These are phyloP conservation scores for Kwoniella mangroviensis DNA, from an alignment of 768 basidiomycete species.

Conservation along the genomic window DNA sequence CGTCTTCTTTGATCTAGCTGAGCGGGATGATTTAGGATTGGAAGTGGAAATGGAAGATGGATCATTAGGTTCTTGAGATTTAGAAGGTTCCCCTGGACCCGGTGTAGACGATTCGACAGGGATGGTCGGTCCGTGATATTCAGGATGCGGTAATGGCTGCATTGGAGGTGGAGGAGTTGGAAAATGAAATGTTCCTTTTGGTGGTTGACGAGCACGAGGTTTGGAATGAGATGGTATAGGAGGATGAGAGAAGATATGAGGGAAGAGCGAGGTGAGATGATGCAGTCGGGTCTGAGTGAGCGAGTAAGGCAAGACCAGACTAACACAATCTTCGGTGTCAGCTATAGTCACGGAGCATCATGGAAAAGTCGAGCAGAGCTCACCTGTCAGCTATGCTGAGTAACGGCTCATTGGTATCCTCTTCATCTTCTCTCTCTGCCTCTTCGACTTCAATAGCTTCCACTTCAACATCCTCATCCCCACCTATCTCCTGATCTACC, in stretches of 20 bases:
- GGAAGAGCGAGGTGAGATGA: slow-evolving; percentile 46
- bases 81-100: slow-evolving; percentile 6
- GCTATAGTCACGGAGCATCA: background rate
- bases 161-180: slow-evolving; percentile 38
- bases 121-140: slow-evolving; percentile 45
- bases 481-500: slow-evolving; percentile 29
- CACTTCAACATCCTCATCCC: slow-evolving; percentile 38
- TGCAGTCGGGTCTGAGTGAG: slow-evolving; percentile 44
- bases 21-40: slow-evolving; percentile 4
- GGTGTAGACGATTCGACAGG: slow-evolving; percentile 8
- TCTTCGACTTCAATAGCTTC: slow-evolving; percentile 19
- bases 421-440: slow-evolving; percentile 20
- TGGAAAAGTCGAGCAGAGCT: slow-evolving; percentile 6
- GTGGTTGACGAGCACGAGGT: slow-evolving; percentile 39
- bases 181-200: slow-evolving; percentile 38
- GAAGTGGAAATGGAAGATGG: slow-evolving; percentile 1
- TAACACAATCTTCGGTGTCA: slow-evolving; percentile 12
- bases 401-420: slow-evolving; percentile 27
- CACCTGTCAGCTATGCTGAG: slow-evolving; percentile 39
- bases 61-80: background rate
- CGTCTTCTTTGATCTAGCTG: slow-evolving; percentile 22
- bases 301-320: slow-evolving; percentile 40
- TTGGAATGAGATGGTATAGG: slow-evolving; percentile 39
- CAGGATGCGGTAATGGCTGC: slow-evolving; percentile 36
- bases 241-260: slow-evolving; percentile 52